These are phyloP conservation scores for Blastomyces emzantsi DNA, from an alignment of 2,329 filamentous ascomycete species.

Conservation along the genomic window DNA sequence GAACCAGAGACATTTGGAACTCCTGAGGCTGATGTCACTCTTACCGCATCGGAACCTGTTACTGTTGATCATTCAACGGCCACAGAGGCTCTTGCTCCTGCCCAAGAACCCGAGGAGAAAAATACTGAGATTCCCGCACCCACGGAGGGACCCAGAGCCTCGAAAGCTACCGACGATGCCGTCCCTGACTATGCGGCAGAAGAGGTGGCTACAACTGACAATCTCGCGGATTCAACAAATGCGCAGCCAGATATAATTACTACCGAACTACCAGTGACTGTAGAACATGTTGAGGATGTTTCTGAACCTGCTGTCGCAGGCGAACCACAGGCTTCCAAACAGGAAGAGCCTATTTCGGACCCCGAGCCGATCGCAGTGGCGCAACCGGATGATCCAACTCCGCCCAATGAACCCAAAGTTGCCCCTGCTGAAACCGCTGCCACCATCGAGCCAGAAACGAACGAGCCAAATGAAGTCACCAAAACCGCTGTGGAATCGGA, in stretches of 20 bases:
- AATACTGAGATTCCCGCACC: neutral
- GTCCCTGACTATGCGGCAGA: neutral
- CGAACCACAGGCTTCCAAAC: neutral
- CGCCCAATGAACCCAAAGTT: neutral
- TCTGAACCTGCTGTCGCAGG: neutral
- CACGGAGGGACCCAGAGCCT: neutral
- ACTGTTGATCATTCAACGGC: neutral
- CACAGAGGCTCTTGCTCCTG: neutral
- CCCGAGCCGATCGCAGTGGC: conserved; percentile 1
- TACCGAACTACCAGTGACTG: neutral
- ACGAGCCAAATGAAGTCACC: conserved; percentile 1
- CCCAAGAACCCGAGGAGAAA: neutral
- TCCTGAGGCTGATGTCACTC: neutral
- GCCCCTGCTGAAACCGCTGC: neutral
- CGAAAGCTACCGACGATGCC: neutral
- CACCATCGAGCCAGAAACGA: neutral
- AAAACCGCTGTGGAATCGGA: neutral
- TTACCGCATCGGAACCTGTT: neutral
- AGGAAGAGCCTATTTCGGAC: conserved; percentile 7
- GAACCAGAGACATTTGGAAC: neutral
- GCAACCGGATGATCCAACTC: neutral
- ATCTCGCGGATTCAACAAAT: neutral
- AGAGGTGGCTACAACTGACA: neutral
- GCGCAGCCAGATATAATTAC: neutral
- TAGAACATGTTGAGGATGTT: conserved; percentile 8